A percentile compares a stretch with the other conserved stretches of the same genome.
phyloP scores from a whole-genome alignment of 805 yeast species.

The Candida cerambycidarum region DNA sequence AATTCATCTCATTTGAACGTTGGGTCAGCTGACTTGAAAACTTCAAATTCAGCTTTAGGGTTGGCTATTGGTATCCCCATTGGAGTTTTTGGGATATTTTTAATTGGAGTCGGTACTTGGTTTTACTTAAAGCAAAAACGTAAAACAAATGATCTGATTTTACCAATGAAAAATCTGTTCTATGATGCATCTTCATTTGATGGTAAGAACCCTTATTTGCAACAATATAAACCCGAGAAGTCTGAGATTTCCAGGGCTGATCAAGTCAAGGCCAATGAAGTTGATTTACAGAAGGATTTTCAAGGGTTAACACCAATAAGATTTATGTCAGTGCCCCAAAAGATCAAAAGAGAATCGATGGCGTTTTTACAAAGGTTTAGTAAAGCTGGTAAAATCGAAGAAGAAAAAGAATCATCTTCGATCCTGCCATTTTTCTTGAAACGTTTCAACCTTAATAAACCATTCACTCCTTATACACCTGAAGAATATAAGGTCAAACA shows the following conservation, averaged over 20 bases:
- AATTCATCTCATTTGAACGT: not conserved
- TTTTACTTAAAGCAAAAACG: conserved; percentile 19
- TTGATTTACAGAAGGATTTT: not conserved
- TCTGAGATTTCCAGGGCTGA: not conserved
- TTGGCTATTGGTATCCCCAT: conserved; percentile 34
- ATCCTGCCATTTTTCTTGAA: conserved; percentile 34
- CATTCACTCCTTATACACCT: conserved; percentile 12
- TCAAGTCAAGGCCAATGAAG: not conserved
- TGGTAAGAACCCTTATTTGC: conserved; percentile 7
- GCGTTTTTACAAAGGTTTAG: conserved; percentile 24
- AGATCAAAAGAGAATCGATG: conserved; percentile 17
- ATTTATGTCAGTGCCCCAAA: conserved; percentile 10
- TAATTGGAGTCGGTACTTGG: conserved; percentile 21
- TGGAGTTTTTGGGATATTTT: conserved; percentile 25
- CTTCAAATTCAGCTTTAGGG: conserved; percentile 20
- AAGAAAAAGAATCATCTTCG: conserved; percentile 8
- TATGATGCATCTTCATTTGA: conserved; percentile 9
- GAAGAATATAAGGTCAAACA: not conserved
- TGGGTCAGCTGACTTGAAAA: conserved; percentile 1
- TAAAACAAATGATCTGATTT: conserved; percentile 13
- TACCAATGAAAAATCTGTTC: conserved; percentile 12
- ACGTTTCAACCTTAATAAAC: conserved; percentile 30
- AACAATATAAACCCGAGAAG: not conserved
- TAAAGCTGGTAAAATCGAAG: conserved; percentile 22
- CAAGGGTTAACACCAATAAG: conserved; percentile 12